phyloP scores from a whole-genome alignment of 768 basidiomycete genomes.

The Russula sp. region DNA sequence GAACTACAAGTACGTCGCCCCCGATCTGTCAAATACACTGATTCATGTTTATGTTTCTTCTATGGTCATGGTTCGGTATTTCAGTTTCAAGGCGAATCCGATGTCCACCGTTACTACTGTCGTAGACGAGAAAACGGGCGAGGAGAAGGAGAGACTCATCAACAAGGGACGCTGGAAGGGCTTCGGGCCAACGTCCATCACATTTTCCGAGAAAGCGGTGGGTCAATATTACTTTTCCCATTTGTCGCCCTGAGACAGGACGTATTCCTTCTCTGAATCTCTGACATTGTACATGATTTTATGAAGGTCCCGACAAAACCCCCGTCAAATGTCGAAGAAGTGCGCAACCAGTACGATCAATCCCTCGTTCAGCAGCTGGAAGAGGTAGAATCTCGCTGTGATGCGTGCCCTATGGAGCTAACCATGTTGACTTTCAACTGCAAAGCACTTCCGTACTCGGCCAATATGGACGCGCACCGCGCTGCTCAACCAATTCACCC shows the following conservation, averaged over 20 bases:
- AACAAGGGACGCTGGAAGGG: conserved; percentile 87
- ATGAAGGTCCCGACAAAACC: conserved; percentile 51
- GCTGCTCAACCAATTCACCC: conserved; percentile 75
- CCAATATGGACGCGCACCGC: conserved; percentile 90
- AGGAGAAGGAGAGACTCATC: conserved; percentile 79
- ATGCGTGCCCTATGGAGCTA: background rate
- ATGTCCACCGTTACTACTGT: conserved; percentile 67
- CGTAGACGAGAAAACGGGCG: conserved; percentile 71
- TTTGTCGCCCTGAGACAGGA: conserved; percentile 9
- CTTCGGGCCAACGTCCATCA: conserved; percentile 68
- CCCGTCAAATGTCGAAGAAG: conserved; percentile 59
- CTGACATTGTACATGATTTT: background rate
- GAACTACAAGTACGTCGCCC: conserved; percentile 63
- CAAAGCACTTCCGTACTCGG: conserved; percentile 65
- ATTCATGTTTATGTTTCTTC: background rate
- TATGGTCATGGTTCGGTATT: background rate
- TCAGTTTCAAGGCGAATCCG: conserved; percentile 74
- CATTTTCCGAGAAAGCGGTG: conserved; percentile 61
- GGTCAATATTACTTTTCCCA: conserved; percentile 18
- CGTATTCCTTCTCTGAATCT: conserved; percentile 38
- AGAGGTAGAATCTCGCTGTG: conserved; percentile 42
- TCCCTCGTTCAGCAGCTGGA: conserved; percentile 53
- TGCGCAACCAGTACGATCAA: conserved; percentile 52
- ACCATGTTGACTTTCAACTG: background rate
- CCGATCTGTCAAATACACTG: background rate